Conservation (phyloP, 345 rosid species). For the Aquilaria malaccensis region DNA sequence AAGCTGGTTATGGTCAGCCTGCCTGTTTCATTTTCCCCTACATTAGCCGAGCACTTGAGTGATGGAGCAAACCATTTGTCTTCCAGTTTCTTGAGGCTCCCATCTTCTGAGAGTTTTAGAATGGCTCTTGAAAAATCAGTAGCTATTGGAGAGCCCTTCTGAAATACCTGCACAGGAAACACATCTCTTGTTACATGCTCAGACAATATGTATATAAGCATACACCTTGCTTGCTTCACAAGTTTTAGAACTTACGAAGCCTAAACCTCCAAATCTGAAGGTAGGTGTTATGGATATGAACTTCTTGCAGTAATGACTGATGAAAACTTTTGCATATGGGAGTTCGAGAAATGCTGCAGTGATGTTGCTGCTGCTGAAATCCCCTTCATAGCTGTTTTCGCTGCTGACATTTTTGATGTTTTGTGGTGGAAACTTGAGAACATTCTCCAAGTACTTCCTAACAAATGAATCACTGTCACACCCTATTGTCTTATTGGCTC, state of each 20-base stretch:
- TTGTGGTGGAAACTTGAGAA: conserved; percentile 16
- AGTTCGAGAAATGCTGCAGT: conserved; percentile 38
- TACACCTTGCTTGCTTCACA: not conserved
- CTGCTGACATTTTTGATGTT: conserved; percentile 10
- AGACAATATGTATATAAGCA: not conserved
- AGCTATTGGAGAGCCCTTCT: conserved; percentile 33
- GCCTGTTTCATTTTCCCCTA: conserved; percentile 10
- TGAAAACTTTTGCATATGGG: conserved; percentile 35
- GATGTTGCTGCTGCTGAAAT: conserved; percentile 19
- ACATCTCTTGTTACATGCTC: no score
- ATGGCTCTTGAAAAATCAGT: conserved; percentile 37
- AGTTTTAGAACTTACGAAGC: conserved; percentile 28
- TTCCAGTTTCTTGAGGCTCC: conserved; percentile 19
- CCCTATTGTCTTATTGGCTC: conserved; percentile 26
- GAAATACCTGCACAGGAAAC: conserved; percentile 27
- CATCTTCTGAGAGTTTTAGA: conserved; percentile 28
- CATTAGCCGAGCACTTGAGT: conserved; percentile 8
- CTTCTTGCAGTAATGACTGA: conserved; percentile 21
- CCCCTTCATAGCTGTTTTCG: conserved; percentile 12
- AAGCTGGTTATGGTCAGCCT: conserved; percentile 33
- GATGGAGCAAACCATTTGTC: conserved; percentile 21
- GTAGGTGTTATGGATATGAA: conserved; percentile 15
- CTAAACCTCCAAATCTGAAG: conserved; percentile 43
- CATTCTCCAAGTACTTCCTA: conserved; percentile 21
- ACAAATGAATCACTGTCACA: conserved; percentile 40